phyloP scores from a whole-genome alignment of 768 basidiomycete genomes.

The Mycena galopus region DNA sequence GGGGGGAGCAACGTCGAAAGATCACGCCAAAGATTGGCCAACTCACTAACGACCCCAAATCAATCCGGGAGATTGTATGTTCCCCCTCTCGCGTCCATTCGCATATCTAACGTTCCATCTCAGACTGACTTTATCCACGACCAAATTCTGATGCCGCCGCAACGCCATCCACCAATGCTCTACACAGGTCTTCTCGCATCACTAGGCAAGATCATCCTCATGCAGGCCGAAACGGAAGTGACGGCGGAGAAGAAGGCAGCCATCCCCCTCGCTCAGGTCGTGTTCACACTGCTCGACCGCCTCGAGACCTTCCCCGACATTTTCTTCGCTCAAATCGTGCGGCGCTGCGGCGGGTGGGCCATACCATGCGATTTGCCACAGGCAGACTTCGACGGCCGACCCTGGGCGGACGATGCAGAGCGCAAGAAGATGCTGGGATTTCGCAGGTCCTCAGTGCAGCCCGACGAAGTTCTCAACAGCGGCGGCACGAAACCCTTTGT shows the following conservation, averaged over 20 bases:
- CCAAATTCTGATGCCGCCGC: conserved; percentile 35
- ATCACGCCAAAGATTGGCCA: conserved; percentile 92
- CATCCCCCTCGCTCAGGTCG: conserved; percentile 82
- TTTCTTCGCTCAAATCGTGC: conserved; percentile 88
- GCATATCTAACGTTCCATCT: conserved; percentile 6
- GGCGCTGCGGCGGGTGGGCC: conserved; percentile 91
- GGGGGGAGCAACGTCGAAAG: conserved; percentile 78
- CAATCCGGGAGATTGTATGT: conserved; percentile 77
- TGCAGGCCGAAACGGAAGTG: conserved; percentile 95
- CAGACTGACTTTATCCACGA: conserved; percentile 34
- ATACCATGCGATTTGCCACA: conserved; percentile 74
- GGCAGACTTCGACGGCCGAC: conserved; percentile 61
- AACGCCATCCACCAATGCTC: conserved; percentile 53
- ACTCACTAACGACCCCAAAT: conserved; percentile 75
- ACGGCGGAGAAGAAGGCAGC: conserved; percentile 90
- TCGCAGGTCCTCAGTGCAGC: conserved; percentile 48
- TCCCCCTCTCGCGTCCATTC: conserved; percentile 11
- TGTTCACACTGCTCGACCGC: conserved; percentile 75
- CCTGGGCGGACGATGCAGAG: conserved; percentile 57
- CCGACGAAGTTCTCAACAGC: not conserved
- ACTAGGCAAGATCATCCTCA: conserved; percentile 88
- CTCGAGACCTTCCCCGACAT: conserved; percentile 75
- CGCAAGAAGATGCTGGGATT: conserved; percentile 70
- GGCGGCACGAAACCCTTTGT: conserved; percentile 48
- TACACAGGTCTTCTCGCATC: conserved; percentile 88